Percentiles rank a stretch among this genome's conserved stretches.
These are phyloP conservation scores for Mucor sp. DNA, from an alignment of 371 early-diverging fungal species.

Conservation along the genomic window DNA sequence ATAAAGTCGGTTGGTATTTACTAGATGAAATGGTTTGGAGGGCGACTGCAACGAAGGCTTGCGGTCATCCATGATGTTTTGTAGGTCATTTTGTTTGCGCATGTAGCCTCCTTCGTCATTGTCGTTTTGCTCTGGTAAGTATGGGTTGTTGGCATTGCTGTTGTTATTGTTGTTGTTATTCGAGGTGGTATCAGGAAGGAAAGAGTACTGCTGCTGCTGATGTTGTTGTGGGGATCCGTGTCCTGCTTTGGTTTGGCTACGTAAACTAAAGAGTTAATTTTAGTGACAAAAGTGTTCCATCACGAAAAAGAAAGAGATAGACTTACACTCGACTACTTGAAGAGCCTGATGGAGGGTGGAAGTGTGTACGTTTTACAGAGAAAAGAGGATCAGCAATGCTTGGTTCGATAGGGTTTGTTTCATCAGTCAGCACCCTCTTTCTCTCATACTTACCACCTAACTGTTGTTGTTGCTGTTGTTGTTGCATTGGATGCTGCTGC, in stretches of 20 bases:
- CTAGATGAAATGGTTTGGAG: constrained; percentile 41
- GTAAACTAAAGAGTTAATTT: constrained; percentile 28
- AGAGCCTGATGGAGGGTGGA: constrained; percentile 21
- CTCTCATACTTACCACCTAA: constrained; percentile 38
- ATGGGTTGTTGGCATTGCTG: neutral
- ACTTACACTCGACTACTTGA: constrained; percentile 41
- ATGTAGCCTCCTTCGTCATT: neutral
- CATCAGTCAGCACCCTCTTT: constrained; percentile 30
- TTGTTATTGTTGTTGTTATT: constrained; percentile 4
- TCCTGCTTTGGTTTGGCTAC: constrained; percentile 37
- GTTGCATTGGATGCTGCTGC: constrained; percentile 1
- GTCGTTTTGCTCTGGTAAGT: constrained; percentile 5
- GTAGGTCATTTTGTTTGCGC: constrained; percentile 15
- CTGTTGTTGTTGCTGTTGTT: constrained; percentile 12
- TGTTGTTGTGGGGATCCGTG: constrained; percentile 16
- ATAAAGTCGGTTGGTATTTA: constrained; percentile 34
- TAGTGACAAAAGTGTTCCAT: neutral
- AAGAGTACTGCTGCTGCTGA: constrained; percentile 13
- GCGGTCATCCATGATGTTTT: constrained; percentile 21
- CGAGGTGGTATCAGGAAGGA: constrained; percentile 15
- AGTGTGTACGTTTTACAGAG: constrained; percentile 31
- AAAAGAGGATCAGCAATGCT: constrained; percentile 37
- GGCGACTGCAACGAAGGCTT: constrained; percentile 13
- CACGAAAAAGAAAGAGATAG: neutral
- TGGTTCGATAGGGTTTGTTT: constrained; percentile 25